phyloP scores from a whole-genome alignment of 202 grass and related monocot species.

The Alloteropsis angusta region DNA sequence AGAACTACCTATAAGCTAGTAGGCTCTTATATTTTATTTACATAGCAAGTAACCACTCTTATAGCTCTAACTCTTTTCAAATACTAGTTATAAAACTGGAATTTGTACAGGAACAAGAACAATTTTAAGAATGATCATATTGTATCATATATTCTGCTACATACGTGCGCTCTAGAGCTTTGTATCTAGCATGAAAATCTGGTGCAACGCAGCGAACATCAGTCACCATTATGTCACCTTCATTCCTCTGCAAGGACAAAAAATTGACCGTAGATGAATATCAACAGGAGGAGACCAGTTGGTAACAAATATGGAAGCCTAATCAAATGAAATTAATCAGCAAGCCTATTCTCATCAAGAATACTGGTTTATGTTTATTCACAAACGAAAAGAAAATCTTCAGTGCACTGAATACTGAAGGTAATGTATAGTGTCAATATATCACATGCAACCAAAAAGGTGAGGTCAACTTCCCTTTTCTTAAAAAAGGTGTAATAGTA shows the following conservation, averaged over 20 bases:
- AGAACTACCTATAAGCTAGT: neutral
- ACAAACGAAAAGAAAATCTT: constrained; percentile 7
- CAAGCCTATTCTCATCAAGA: neutral
- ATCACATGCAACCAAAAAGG: neutral
- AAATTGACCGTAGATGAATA: neutral
- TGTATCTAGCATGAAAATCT: constrained; percentile 96
- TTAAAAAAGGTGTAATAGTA: neutral
- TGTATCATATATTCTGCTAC: constrained; percentile 43
- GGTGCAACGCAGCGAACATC: constrained; percentile 73
- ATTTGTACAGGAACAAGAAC: constrained; percentile 16
- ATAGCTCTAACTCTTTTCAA: constrained; percentile 5
- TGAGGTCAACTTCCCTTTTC: neutral
- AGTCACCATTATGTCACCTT: constrained; percentile 88
- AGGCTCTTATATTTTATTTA: neutral
- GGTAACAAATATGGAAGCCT: constrained; percentile 10
- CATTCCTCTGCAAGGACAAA: constrained; percentile 64
- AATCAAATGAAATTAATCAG: neutral
- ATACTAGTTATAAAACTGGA: constrained; percentile 13
- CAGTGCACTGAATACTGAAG: neutral
- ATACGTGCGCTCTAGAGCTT: constrained; percentile 81
- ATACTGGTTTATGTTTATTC: neutral
- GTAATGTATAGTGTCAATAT: neutral
- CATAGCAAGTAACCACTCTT: neutral
- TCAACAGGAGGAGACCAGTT: constrained; percentile 13
- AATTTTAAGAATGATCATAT: constrained; percentile 5